Evolutionary conservation across 768 basidiomycete genomes (phyloP), one percentile per base, ranked within the genome.

Genomic region (Kwoniella botswanensis): DNA sequence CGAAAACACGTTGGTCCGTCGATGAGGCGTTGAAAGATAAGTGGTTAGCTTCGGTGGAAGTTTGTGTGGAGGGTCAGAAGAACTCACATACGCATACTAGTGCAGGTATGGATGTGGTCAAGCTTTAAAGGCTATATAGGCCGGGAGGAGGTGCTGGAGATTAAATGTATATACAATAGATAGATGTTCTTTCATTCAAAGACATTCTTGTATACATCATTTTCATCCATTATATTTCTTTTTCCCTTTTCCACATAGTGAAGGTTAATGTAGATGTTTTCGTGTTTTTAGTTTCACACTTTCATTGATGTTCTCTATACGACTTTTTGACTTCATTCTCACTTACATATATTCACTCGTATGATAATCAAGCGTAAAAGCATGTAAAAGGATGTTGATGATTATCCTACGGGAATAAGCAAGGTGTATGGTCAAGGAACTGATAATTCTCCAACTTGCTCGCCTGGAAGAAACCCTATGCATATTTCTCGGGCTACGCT

Each of bases 41-140:
- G 69, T 98, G 94, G 94, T 85, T 96, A 64, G 84, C 88, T 84
- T 82, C 86, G 41, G 92, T 97, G 73, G 91, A 94, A 85, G 89
- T 95, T 15, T 97, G 94, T 83, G 88, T 91, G 29, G 82, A 84
- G 63, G 82, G 81, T 7, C 68, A 79, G 56, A 66, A 71, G 65
- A 79, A 76, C 56, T 73, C 74, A 17, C 82, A 83, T 62, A 63
- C 26, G 12, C 82, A 83, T 67, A 74, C 71, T 21, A 74, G 68
- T 21, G 80, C 79, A 12, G 77, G 77, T 7, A 74, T 80, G 72
- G 77, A 79, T 26, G 71, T 79, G 62, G 76, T 79, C 71, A 79
- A 77, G 67, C 43, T 77, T 43, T 65, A 66, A 64, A 7, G 6
- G 6, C 18, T 21, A 50, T 7, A 26, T 66, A 66, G 53, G 35